Conservation (phyloP, 306 rosid genomes). For the Styphnolobium japonicum region DNA sequence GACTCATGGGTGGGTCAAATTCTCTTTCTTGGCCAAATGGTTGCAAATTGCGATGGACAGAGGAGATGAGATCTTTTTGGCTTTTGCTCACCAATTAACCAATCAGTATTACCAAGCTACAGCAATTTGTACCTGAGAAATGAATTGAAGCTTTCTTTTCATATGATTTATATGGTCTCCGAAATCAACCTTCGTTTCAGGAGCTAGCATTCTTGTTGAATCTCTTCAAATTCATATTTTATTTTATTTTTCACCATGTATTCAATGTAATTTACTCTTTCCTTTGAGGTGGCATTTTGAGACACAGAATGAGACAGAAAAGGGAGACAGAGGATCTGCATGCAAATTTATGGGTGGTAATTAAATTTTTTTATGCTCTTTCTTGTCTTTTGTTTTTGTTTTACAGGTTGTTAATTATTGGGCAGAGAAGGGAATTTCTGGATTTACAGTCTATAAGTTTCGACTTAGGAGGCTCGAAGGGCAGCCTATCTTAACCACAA, state of each 20-base stretch:
- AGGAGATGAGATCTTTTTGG: no score
- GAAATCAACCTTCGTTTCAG: background rate
- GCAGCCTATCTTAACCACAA: constrained; percentile 80
- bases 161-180: background rate
- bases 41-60: no score
- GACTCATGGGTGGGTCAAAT: no score
- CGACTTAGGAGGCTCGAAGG: constrained; percentile 83
- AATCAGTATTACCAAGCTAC: background rate
- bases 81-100: no score
- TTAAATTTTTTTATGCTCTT: background rate
- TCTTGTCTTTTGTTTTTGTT: background rate
- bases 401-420: constrained; percentile 78
- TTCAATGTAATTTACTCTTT: background rate
- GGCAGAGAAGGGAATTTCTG: constrained; percentile 95
- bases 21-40: no score
- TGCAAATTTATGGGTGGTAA: background rate
- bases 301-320: background rate
- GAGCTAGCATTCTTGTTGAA: background rate
- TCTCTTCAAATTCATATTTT: background rate
- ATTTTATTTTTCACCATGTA: background rate
- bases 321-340: background rate
- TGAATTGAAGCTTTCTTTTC: background rate
- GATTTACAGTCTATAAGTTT: constrained; percentile 83
- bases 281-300: background rate
- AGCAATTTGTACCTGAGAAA: background rate